Percentiles rank a stretch among this genome's conserved stretches.
Conservation (phyloP, 805 yeast genomes). For the Metschnikowia kofuensis region DNA sequence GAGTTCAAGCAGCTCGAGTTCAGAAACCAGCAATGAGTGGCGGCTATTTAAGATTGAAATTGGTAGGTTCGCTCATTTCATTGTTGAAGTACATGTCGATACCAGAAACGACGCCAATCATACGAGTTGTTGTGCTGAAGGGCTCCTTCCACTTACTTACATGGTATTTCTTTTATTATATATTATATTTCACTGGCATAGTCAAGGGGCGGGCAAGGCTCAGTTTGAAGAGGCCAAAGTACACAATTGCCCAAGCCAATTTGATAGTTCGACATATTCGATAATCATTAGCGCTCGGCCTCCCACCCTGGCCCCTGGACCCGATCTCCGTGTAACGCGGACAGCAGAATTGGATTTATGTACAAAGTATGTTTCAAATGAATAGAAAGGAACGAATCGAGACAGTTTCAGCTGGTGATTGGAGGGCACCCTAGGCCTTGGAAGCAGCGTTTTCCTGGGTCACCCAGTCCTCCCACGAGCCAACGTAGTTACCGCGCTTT, state of each 20-base stretch:
- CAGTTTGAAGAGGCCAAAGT: neutral
- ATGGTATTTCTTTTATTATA: too few relatives aligned
- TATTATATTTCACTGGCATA: neutral
- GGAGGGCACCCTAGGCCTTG: conserved; percentile 1
- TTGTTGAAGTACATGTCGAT: neutral
- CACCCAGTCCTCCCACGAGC: conserved; percentile 87
- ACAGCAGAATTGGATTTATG: too few relatives aligned
- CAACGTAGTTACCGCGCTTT: conserved; percentile 80
- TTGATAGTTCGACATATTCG: neutral
- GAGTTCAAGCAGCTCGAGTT: conserved; percentile 60
- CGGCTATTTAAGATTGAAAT: neutral
- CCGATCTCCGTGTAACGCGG: too few relatives aligned
- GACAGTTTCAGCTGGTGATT: too few relatives aligned
- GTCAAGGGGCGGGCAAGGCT: neutral
- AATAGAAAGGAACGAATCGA: too few relatives aligned
- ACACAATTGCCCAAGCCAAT: too few relatives aligned
- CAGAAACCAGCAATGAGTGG: conserved; percentile 11
- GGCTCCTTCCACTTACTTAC: too few relatives aligned
- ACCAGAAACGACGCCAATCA: neutral
- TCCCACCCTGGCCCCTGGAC: too few relatives aligned
- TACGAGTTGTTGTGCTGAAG: neutral
- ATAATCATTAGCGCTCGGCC: too few relatives aligned
- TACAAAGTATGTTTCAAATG: too few relatives aligned
- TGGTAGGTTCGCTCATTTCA: neutral
- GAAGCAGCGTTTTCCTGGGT: conserved; percentile 29